Evolutionary conservation across 352 stramenopile species (phyloP), one percentile per base, ranked within the genome.

Genomic region (Pythium vanterpoolii): DNA sequence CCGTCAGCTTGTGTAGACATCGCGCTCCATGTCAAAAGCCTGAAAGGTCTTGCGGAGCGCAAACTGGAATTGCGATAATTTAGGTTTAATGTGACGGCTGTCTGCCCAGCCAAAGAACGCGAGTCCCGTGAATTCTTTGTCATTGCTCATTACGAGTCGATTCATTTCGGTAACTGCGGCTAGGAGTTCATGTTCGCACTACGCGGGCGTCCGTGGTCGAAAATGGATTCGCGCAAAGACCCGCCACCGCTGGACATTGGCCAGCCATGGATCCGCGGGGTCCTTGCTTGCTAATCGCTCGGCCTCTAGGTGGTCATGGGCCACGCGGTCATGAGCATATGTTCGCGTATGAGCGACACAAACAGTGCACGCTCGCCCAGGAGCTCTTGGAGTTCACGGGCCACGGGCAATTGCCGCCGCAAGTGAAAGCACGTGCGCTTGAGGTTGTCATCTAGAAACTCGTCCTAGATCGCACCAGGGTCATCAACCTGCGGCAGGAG

Each of bases 81-180:
- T 18, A 6, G 19, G 26, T 13, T 66, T 51, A 8, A 57, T 30
- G 7, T 51, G 50, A 1, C 51, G 50, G 1, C 51, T 47, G 16
- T 60, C 50, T 3, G 30, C 21, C 60, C 60, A 66, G 33, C 60
- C 60, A 6, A 61, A 16, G 18, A 66, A 61, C 24, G 9, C 36
- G 21, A 56, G 16, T 5, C 60, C 51, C n/a, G 47, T 61, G 3
- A 33, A 44, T 21, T 40, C 7, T 33, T 45, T 56, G 31, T 44
- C 48, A 14, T 56, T 44, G 34, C 48, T 44, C n/a, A 31, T 11
- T 2, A 16, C 14, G 21, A 56, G 44, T 3, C 48, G 48, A 16
- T 33, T 33, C 30, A 44, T 56, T 33, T 57, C 50, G 11, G 13
- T 26, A 8, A 16, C 21, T 1, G 47, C 47, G 14, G 4, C 30